A percentile compares a stretch with the other conserved stretches of the same genome.
phyloP scores from a whole-genome alignment of 176 grass and related monocot genomes.

The Typha latifolia region DNA sequence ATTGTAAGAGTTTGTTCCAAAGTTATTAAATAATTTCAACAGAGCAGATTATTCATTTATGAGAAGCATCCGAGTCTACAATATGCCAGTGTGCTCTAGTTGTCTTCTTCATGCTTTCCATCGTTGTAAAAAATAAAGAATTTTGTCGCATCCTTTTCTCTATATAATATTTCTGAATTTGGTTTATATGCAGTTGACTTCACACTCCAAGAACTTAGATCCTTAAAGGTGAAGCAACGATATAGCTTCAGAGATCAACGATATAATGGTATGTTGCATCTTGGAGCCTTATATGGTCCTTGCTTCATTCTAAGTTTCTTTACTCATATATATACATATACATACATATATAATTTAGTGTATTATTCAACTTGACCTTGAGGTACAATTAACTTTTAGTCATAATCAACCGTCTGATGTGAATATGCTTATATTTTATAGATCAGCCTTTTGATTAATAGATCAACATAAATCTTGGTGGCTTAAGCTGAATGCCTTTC shows the following conservation, averaged over 20 bases:
- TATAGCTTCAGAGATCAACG: slow-evolving; percentile 54
- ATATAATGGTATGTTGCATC: slow-evolving; percentile 48
- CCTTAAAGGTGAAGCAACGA: slow-evolving; percentile 62
- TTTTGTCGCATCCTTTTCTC: not conserved
- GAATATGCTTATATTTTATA: not conserved
- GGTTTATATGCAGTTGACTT: slow-evolving; percentile 58
- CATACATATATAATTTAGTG: slow-evolving; percentile 8
- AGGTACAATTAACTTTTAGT: not conserved
- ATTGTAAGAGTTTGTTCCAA: too few relatives aligned
- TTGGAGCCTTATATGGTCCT: slow-evolving; percentile 1
- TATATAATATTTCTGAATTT: slow-evolving; percentile 2
- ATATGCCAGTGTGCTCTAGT: not conserved
- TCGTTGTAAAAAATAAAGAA: not conserved
- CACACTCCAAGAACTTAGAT: slow-evolving; percentile 58
- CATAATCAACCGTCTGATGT: not conserved
- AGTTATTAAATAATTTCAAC: too few relatives aligned
- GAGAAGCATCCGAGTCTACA: too few relatives aligned
- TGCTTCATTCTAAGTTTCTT: not conserved
- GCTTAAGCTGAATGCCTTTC: too few relatives aligned
- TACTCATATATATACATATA: not conserved
- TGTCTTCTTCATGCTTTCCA: not conserved
- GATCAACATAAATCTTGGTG: too few relatives aligned
- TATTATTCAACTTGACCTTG: not conserved
- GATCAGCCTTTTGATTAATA: not conserved
- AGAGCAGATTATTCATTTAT: too few relatives aligned